A percentile compares a stretch with the other conserved stretches of the same genome.
These are phyloP conservation scores for Filosporella fistucella DNA, from an alignment of 495 filamentous ascomycete species.

Conservation along the genomic window DNA sequence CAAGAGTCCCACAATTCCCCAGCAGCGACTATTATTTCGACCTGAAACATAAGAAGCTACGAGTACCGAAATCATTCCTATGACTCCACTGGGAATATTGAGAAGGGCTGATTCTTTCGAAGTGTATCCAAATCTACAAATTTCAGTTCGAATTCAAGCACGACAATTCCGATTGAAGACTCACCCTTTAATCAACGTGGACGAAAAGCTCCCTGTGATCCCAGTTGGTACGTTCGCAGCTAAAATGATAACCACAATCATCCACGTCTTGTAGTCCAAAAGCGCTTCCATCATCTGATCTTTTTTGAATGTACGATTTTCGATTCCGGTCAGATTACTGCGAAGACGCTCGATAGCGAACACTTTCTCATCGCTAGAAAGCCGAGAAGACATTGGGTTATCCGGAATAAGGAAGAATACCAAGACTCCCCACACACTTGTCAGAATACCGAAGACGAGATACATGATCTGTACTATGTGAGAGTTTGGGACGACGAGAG, in stretches of 20 bases:
- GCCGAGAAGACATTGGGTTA: conserved; percentile 63
- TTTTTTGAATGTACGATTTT: conserved; percentile 64
- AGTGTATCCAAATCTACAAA: conserved; percentile 53
- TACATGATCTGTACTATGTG: conserved; percentile 38
- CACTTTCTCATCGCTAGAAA: conserved; percentile 51
- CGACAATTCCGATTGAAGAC: conserved; percentile 55
- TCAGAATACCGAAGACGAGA: conserved; percentile 58
- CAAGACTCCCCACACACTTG: conserved; percentile 33
- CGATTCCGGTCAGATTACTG: conserved; percentile 62
- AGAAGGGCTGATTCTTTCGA: conserved; percentile 56
- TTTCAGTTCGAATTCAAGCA: conserved; percentile 56
- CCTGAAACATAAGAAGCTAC: conserved; percentile 25
- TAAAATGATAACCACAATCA: conserved; percentile 45
- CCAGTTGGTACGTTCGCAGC: not conserved
- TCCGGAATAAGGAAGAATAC: conserved; percentile 47
- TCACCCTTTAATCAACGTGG: conserved; percentile 32
- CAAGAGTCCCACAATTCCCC: conserved; percentile 26
- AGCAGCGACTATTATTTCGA: conserved; percentile 22
- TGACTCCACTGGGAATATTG: conserved; percentile 56
- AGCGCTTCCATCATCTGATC: conserved; percentile 59
- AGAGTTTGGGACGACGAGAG: not conserved
- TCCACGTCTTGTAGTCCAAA: conserved; percentile 53
- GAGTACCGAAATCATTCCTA: conserved; percentile 54
- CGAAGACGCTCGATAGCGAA: conserved; percentile 60
- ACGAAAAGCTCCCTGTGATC: not conserved